Evolutionary conservation across 2,329 filamentous ascomycete genomes (phyloP), one percentile per base, ranked within the genome.

Genomic region (Colletotrichum lentis): DNA sequence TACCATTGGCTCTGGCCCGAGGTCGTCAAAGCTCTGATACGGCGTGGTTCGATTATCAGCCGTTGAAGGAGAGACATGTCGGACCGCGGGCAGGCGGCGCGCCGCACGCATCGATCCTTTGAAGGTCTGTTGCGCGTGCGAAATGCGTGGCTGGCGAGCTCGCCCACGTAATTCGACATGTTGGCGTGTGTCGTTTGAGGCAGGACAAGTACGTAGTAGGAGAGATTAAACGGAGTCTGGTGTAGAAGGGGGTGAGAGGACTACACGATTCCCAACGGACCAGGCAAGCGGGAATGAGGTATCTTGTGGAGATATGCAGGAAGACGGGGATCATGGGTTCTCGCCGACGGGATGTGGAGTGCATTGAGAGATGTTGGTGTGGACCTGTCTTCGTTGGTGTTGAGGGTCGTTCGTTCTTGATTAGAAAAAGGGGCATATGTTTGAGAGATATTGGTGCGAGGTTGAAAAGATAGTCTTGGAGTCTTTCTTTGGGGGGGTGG

Each of bases 171-270:
- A 61, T 27, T 69, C 27, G 50, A 57, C 62, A 62, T 50, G 50
- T 66, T 61, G 62, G 62, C 56, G 44, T 47, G 50, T 66, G 66
- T 65, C 43, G 50, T 62, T 66, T 44, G 44, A 47, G 50, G 16
- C 55, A 68, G 18, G 53, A 24, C 47, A 27, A 27, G 39, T 35
- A 8, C 31, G 31, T 35, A 35, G 31, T 24, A 53, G 49, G 49
- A 50, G 65, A 60, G 44, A 66, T 66, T 61, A 60, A 27, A 54
- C 55, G 56, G 66, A 56, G 66, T 69, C 24, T 65, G 41, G 16
- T 35, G 44, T 66, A 52, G 18, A 69, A 60, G 43, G 39, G 53
- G 35, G 52, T 43, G 31, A 41, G 31, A 49, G 43, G 10, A 18
- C n/a, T 59, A 22, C 46, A 35, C 14, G 12, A 18, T 14, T 8